Conservation (phyloP, 495 filamentous ascomycete genomes). For the Bombardia bombarda region DNA sequence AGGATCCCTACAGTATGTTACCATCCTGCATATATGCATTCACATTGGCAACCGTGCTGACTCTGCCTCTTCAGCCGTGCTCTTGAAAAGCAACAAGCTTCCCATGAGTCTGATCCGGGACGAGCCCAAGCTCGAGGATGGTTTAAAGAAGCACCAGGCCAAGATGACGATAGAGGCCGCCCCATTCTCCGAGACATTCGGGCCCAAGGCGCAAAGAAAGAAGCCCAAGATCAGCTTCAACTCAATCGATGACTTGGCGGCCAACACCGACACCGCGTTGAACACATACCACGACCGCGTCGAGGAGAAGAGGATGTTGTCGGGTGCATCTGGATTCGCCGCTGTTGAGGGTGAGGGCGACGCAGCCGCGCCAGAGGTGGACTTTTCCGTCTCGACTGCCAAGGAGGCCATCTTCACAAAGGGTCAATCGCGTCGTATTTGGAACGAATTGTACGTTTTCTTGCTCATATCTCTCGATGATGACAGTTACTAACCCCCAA, state of each 20-base stretch:
- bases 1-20: slow-evolving; percentile 63
- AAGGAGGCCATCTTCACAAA: slow-evolving; percentile 88
- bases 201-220: slow-evolving; percentile 88
- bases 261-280: slow-evolving; percentile 65
- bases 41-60: no score
- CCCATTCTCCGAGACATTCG: slow-evolving; percentile 85
- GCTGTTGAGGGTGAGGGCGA: slow-evolving; percentile 46
- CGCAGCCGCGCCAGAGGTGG: slow-evolving; percentile 31
- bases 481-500: slow-evolving; percentile 5
- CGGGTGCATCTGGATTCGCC: slow-evolving; percentile 55
- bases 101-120: slow-evolving; percentile 32
- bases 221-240: slow-evolving; percentile 78
- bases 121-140: slow-evolving; percentile 53
- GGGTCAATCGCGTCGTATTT: slow-evolving; percentile 89
- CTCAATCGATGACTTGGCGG: slow-evolving; percentile 73
- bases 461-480: neutral
- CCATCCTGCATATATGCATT: no score
- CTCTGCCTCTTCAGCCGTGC: slow-evolving; percentile 48
- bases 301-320: slow-evolving; percentile 63
- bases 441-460: slow-evolving; percentile 72
- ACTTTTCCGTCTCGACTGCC: slow-evolving; percentile 53
- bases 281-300: slow-evolving; percentile 69
- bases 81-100: slow-evolving; percentile 84
- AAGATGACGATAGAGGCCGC: slow-evolving; percentile 88
- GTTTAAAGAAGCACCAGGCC: slow-evolving; percentile 82